phyloP scores from a whole-genome alignment of 768 basidiomycete genomes.

The Termitomyces bulborhizus region DNA sequence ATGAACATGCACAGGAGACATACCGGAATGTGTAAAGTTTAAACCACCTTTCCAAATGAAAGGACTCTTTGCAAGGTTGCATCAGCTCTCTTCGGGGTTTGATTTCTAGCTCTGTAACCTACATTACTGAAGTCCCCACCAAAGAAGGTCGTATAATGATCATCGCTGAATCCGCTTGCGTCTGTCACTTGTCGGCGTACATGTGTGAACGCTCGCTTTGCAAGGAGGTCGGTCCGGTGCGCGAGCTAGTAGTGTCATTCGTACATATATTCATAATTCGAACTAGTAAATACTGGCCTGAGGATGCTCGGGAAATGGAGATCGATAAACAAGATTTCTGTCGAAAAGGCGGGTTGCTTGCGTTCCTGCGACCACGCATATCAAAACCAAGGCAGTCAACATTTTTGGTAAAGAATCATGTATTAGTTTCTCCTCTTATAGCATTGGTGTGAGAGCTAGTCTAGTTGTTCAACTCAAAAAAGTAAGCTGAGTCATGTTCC shows the following conservation, averaged over 20 bases:
- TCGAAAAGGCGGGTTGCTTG: slow-evolving; percentile 21
- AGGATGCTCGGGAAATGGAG: slow-evolving; percentile 29
- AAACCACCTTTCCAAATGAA: background rate
- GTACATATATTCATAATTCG: background rate
- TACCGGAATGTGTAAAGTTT: background rate
- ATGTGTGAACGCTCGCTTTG: background rate
- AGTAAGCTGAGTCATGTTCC: background rate
- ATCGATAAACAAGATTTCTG: slow-evolving; percentile 34
- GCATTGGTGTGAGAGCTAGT: background rate
- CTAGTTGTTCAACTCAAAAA: background rate
- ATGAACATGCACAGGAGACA: background rate
- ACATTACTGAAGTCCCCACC: background rate
- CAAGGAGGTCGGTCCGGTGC: background rate
- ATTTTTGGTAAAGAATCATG: background rate
- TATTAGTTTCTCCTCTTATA: background rate
- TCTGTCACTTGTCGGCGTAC: slow-evolving; percentile 13
- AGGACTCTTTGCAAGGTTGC: background rate
- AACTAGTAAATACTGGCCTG: slow-evolving; percentile 26
- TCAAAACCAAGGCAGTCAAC: background rate
- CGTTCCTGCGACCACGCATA: background rate
- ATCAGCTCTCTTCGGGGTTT: background rate
- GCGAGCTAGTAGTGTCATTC: background rate
- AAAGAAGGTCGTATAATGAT: background rate
- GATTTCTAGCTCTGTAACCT: background rate
- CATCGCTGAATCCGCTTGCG: background rate